Percentiles rank a stretch among this genome's conserved stretches.
Evolutionary conservation across 2,329 filamentous ascomycete genomes (phyloP).

Genomic region (Ceratocystiopsis brevicomis): DNA sequence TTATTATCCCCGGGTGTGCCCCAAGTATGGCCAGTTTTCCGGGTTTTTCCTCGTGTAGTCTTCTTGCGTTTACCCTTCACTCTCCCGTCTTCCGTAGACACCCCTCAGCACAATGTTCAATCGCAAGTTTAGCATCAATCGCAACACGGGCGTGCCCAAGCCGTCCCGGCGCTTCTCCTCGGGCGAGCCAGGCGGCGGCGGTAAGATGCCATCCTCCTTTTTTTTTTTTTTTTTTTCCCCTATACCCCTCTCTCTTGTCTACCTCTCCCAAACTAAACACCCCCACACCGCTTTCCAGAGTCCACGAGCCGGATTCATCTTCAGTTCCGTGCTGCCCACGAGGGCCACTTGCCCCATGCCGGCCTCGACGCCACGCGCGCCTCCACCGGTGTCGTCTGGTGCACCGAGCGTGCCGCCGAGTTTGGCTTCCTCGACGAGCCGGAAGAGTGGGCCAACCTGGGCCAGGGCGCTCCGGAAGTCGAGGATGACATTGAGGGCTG

Average conservation of each 20-base stretch:
- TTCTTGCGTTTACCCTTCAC: no score
- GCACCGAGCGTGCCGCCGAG: slow-evolving; percentile 69
- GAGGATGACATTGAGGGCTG: slow-evolving; percentile 83
- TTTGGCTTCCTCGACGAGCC: slow-evolving; percentile 76
- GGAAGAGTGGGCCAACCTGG: slow-evolving; percentile 74
- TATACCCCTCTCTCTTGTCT: neutral
- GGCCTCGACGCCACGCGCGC: slow-evolving; percentile 76
- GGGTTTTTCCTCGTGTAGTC: no score
- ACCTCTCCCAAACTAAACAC: no score
- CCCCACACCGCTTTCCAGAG: slow-evolving; percentile 30
- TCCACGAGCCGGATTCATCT: slow-evolving; percentile 66
- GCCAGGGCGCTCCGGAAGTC: slow-evolving; percentile 83
- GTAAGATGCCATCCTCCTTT: slow-evolving; percentile 19
- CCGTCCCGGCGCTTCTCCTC: slow-evolving; percentile 37
- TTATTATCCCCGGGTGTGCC: no score
- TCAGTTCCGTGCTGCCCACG: slow-evolving; percentile 76
- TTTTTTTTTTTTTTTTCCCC: neutral
- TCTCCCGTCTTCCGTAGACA: no score
- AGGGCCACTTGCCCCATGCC: slow-evolving; percentile 77
- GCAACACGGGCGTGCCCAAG: slow-evolving; percentile 43
- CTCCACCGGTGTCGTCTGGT: slow-evolving; percentile 90
- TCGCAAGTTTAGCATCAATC: slow-evolving; percentile 49
- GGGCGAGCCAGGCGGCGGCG: slow-evolving; percentile 35
- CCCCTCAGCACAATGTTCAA: slow-evolving; percentile 25
- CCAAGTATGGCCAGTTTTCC: no score